phyloP scores from a whole-genome alignment of 352 stramenopile species.

The Pythium plurisporium region DNA sequence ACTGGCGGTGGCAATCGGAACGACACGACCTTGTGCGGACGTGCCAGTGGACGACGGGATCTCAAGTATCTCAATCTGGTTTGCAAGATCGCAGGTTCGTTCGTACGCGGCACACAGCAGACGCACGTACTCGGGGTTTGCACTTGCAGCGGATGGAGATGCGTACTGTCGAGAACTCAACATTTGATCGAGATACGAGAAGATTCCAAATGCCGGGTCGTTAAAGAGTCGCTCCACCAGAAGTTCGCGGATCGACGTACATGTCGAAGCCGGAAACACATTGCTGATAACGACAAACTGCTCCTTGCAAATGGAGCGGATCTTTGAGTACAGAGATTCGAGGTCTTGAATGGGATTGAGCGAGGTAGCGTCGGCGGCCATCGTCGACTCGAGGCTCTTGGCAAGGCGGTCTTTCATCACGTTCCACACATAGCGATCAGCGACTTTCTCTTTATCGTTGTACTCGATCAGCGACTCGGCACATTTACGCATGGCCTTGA shows the following conservation, averaged over 20 bases:
- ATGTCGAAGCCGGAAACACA: slow-evolving; percentile 46
- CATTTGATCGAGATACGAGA: slow-evolving; percentile 70
- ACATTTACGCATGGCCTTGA: slow-evolving; percentile 48
- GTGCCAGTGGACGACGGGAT: neutral
- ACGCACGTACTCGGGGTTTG: slow-evolving; percentile 51
- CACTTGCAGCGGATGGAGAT: neutral
- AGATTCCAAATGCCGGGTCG: slow-evolving; percentile 72
- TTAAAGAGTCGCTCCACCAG: slow-evolving; percentile 73
- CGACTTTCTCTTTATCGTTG: slow-evolving; percentile 79
- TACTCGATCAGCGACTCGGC: slow-evolving; percentile 74
- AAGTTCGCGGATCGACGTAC: slow-evolving; percentile 51
- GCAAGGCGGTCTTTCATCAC: slow-evolving; percentile 69
- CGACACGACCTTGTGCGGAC: slow-evolving; percentile 7
- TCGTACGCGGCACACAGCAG: slow-evolving; percentile 65
- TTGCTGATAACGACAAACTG: slow-evolving; percentile 62
- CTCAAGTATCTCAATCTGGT: slow-evolving; percentile 45
- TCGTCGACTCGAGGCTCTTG: slow-evolving; percentile 26
- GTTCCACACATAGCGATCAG: slow-evolving; percentile 82
- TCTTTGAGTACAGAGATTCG: slow-evolving; percentile 51
- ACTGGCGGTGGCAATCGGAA: neutral
- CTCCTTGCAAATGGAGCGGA: slow-evolving; percentile 56
- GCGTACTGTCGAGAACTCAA: slow-evolving; percentile 23
- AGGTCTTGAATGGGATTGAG: slow-evolving; percentile 64
- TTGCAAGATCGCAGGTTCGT: slow-evolving; percentile 44
- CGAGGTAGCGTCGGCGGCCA: slow-evolving; percentile 13